Conservation (phyloP, 1,284 basidiomycete species). For the Schizophyllum commune region DNA sequence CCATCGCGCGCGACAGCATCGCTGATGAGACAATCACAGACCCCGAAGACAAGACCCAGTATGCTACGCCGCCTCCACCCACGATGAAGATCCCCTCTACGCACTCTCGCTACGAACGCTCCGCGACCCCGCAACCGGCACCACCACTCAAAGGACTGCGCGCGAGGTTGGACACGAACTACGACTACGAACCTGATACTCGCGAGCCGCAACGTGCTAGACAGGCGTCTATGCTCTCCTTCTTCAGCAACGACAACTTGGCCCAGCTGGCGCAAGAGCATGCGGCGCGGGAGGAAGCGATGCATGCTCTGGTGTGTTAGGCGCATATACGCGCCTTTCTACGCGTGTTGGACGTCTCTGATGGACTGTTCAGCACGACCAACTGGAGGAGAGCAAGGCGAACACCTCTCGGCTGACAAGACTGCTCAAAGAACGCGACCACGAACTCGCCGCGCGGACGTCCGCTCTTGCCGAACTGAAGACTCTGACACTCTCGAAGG, state of each 20-base stretch:
- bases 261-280: not conserved
- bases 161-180: not conserved
- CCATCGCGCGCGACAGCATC: not conserved
- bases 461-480: not conserved
- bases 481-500: not conserved
- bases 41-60: not conserved
- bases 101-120: not conserved
- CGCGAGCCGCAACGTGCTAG: not conserved
- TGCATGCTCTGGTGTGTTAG: not conserved
- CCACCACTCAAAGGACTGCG: not conserved
- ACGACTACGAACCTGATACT: not conserved
- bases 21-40: not conserved
- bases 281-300: not conserved
- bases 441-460: not conserved
- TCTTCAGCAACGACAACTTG: no score
- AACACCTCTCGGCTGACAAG: not conserved
- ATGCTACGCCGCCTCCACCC: not conserved
- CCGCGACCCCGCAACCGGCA: not conserved
- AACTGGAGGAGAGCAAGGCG: not conserved
- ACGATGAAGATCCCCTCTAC: not conserved
- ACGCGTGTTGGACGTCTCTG: not conserved
- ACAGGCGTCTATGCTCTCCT: no score
- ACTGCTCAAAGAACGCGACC: not conserved
- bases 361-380: not conserved
- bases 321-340: not conserved